Conservation (phyloP, 331 rosid genomes). For the Saraca asoca region DNA sequence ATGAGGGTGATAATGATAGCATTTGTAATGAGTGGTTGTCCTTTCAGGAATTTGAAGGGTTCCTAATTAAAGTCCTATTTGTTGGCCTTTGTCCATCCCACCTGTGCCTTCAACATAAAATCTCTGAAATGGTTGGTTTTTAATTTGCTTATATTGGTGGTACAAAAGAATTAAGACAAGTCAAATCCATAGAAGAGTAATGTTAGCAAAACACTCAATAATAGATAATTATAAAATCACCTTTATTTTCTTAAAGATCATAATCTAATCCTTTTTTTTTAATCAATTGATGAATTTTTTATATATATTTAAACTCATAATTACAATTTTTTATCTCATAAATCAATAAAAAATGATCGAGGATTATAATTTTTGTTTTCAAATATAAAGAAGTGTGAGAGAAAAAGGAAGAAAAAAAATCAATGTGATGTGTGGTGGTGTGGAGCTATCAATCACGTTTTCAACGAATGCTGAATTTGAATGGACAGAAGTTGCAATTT, state of each 20-base stretch:
- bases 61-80: neutral
- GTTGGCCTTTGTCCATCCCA: neutral
- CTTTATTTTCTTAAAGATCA: too few species aligned
- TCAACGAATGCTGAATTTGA: neutral
- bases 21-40: constrained; percentile 14
- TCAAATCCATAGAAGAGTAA: neutral
- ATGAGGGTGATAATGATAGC: neutral
- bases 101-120: neutral
- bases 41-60: neutral
- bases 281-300: too few species aligned
- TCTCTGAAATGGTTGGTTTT: too few species aligned
- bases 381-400: too few species aligned
- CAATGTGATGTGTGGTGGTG: neutral
- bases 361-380: too few species aligned
- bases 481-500: constrained; percentile 3
- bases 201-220: too few species aligned
- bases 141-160: neutral
- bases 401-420: neutral
- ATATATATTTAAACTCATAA: too few species aligned
- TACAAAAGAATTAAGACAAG: too few species aligned
- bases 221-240: too few species aligned
- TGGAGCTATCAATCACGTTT: constrained; percentile 20
- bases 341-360: too few species aligned
- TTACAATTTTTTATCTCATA: too few species aligned
- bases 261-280: too few species aligned